Conservation (phyloP, 2,329 filamentous ascomycete genomes). For the Pseudogymnoascus sp. region DNA sequence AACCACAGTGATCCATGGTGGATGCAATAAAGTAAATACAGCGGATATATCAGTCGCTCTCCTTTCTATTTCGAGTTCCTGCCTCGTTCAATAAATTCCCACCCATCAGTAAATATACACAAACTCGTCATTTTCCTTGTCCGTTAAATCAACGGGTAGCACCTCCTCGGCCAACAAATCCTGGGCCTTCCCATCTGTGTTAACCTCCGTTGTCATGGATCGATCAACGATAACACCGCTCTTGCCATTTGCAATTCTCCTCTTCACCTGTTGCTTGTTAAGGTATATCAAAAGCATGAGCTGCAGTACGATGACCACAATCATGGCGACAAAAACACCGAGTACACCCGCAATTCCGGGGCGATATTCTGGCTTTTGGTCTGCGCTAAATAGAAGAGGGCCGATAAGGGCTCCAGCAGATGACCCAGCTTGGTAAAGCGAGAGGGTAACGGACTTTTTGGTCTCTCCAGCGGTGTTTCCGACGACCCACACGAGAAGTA, state of each 20-base stretch:
- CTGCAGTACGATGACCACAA: constrained; percentile 45
- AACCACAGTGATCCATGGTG: neutral
- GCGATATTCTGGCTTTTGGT: constrained; percentile 50
- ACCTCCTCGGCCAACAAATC: neutral
- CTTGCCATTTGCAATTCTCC: constrained; percentile 52
- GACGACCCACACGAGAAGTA: constrained; percentile 61
- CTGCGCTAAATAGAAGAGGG: constrained; percentile 50
- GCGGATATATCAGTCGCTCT: neutral
- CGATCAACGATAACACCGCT: constrained; percentile 48
- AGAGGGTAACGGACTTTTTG: constrained; percentile 58
- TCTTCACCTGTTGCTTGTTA: constrained; percentile 48
- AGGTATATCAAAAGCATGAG: constrained; percentile 45
- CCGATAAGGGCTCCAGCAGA: constrained; percentile 60
- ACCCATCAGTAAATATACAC: constrained; percentile 50
- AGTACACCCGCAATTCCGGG: constrained; percentile 49
- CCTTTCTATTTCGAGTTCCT: neutral
- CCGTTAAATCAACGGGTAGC: constrained; percentile 51
- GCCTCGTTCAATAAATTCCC: neutral
- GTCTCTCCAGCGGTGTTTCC: constrained; percentile 61
- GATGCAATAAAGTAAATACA: neutral
- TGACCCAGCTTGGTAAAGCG: constrained; percentile 53
- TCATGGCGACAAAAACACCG: constrained; percentile 45
- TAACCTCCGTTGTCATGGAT: constrained; percentile 44
- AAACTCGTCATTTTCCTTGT: constrained; percentile 60
- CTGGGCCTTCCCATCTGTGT: neutral